phyloP scores from a whole-genome alignment of 164 flowering plant genomes.

The Dillenia suffruticosa region DNA sequence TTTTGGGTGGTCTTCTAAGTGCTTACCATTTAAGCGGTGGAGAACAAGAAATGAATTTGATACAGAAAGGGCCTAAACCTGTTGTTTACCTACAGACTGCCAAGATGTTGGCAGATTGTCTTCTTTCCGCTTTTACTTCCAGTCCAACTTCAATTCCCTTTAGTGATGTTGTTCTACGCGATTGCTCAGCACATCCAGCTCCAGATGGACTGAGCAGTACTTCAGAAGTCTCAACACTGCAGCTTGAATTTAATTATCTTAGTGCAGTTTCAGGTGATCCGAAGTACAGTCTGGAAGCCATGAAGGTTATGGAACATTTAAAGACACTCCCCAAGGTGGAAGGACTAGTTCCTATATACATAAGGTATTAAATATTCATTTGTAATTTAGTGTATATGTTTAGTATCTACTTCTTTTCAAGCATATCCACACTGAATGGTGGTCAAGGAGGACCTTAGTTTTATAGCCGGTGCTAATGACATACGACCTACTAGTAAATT shows the following conservation, averaged over 20 bases:
- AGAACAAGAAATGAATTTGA: slow-evolving; percentile 31
- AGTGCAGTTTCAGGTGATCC: slow-evolving; percentile 79
- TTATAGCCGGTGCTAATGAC: too few relatives aligned
- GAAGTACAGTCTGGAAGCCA: slow-evolving; percentile 66
- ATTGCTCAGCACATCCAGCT: slow-evolving; percentile 77
- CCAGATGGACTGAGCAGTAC: slow-evolving; percentile 95
- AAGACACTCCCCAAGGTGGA: slow-evolving; percentile 80
- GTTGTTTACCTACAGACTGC: slow-evolving; percentile 71
- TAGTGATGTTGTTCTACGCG: slow-evolving; percentile 83
- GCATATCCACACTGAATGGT: too few relatives aligned
- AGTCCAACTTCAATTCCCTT: slow-evolving; percentile 90
- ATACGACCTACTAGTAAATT: too few relatives aligned
- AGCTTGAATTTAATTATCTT: slow-evolving; percentile 95
- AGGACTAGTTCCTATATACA: slow-evolving; percentile 94
- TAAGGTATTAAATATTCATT: slow-evolving; percentile 48
- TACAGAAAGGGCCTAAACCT: slow-evolving; percentile 63
- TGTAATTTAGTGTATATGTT: neutral
- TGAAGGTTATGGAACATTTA: slow-evolving; percentile 91
- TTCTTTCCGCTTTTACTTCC: slow-evolving; percentile 79
- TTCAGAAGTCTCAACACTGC: slow-evolving; percentile 87
- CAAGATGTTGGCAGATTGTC: slow-evolving; percentile 73
- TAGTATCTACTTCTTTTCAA: too few relatives aligned
- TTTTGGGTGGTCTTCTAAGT: slow-evolving; percentile 94
- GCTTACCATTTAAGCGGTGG: slow-evolving; percentile 92
- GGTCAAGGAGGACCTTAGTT: too few relatives aligned